Conservation (phyloP, 495 filamentous ascomycete species). For the Beverwykella pulmonaria region DNA sequence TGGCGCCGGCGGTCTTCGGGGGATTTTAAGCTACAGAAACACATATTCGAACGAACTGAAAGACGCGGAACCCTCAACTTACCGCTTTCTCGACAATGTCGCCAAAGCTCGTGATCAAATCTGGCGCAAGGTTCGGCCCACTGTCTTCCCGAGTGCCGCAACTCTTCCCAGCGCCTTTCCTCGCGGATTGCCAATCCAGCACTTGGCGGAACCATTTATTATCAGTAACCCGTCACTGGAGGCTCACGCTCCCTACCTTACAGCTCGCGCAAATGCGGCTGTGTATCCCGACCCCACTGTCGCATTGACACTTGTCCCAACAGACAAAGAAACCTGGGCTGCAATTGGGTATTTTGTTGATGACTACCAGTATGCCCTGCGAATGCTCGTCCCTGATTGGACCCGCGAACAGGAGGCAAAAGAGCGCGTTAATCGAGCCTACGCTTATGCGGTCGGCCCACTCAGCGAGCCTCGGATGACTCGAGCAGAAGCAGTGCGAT, state of each 20-base stretch:
- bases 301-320: not conserved
- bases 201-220: conserved; percentile 5
- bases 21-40: not conserved
- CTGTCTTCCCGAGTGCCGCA: conserved; percentile 6
- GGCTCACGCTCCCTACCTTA: conserved; percentile 18
- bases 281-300: conserved; percentile 10
- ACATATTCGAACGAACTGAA: not conserved
- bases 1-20: not conserved
- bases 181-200: conserved; percentile 29
- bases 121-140: conserved; percentile 26
- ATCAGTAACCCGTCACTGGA: not conserved
- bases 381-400: conserved; percentile 14
- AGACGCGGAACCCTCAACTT: conserved; percentile 5
- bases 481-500: conserved; percentile 16
- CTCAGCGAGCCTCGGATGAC: conserved; percentile 23
- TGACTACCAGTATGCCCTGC: conserved; percentile 21
- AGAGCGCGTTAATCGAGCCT: conserved; percentile 10
- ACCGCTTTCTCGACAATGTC: conserved; percentile 30
- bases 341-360: conserved; percentile 32
- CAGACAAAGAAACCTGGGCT: conserved; percentile 14
- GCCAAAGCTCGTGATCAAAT: conserved; percentile 27
- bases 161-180: conserved; percentile 22
- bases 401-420: conserved; percentile 6
- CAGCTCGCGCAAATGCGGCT: conserved; percentile 9
- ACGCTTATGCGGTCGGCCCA: conserved; percentile 11